These are phyloP conservation scores for Naganishia antarctica DNA, from an alignment of 768 basidiomycete genomes.

Conservation along the genomic window DNA sequence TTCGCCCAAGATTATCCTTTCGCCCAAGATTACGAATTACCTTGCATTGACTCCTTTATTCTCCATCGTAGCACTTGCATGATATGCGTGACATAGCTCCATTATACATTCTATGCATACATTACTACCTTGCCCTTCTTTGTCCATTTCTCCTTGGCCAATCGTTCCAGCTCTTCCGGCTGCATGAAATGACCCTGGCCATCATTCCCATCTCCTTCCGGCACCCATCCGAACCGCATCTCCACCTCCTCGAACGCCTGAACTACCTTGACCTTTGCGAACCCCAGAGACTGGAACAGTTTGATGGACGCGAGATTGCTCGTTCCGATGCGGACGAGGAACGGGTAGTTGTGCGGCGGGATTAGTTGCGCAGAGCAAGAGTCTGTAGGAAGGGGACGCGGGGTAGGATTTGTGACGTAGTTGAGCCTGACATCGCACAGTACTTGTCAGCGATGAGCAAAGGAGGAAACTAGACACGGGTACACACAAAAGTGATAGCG, in stretches of 20 bases:
- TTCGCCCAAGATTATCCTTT: not conserved
- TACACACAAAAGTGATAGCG: slow-evolving; percentile 30
- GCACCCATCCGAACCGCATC: slow-evolving; percentile 55
- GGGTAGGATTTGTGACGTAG: slow-evolving; percentile 56
- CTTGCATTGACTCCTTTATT: no score
- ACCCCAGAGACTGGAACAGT: slow-evolving; percentile 74
- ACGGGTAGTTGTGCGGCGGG: slow-evolving; percentile 49
- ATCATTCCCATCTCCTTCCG: slow-evolving; percentile 27
- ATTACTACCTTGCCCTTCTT: not conserved
- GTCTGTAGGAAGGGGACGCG: slow-evolving; percentile 22
- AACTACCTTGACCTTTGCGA: slow-evolving; percentile 62
- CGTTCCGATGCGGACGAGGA: slow-evolving; percentile 69
- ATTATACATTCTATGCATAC: not conserved
- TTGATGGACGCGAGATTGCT: slow-evolving; percentile 65
- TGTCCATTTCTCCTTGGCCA: not conserved
- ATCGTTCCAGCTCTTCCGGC: not conserved
- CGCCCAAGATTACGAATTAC: no score
- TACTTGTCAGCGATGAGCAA: slow-evolving; percentile 57
- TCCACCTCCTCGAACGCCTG: slow-evolving; percentile 79
- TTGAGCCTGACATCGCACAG: slow-evolving; percentile 53
- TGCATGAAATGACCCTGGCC: slow-evolving; percentile 33
- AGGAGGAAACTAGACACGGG: not conserved
- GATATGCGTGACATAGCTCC: not conserved
- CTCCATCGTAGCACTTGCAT: not conserved
- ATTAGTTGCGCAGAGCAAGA: slow-evolving; percentile 31